A percentile compares a stretch with the other conserved stretches of the same genome.
These are phyloP conservation scores for Aspergillus awamori DNA, from an alignment of 2,329 filamentous ascomycete genomes.

Conservation along the genomic window DNA sequence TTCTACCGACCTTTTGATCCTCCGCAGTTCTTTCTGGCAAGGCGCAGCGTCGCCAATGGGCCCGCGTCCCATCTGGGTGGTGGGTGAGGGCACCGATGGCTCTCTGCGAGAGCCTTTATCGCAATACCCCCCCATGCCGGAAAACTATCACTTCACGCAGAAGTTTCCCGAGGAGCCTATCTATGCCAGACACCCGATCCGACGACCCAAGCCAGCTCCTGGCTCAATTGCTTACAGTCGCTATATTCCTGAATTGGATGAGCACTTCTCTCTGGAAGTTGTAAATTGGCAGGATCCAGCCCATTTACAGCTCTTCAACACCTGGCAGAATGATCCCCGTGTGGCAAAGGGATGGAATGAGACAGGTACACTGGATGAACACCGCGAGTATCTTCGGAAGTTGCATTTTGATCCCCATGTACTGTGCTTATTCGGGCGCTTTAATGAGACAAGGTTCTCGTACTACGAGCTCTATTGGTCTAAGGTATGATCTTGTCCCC, in stretches of 20 bases:
- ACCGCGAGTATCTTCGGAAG: conserved; percentile 69
- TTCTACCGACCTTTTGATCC: conserved; percentile 47
- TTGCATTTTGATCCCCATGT: conserved; percentile 73
- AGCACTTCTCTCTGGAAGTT: conserved; percentile 77
- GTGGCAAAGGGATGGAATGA: conserved; percentile 81
- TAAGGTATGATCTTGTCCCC: conserved; percentile 48
- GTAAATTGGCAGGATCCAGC: conserved; percentile 66
- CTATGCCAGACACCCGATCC: conserved; percentile 70
- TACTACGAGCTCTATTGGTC: conserved; percentile 85
- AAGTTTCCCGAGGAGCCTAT: conserved; percentile 52
- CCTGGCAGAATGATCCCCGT: conserved; percentile 82
- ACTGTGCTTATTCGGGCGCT: conserved; percentile 59
- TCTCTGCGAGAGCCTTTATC: conserved; percentile 27
- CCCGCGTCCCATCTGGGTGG: conserved; percentile 64
- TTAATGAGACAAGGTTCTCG: conserved; percentile 70
- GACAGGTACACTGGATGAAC: conserved; percentile 73
- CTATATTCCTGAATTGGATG: conserved; percentile 73
- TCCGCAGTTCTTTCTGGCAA: conserved; percentile 67
- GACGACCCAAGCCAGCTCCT: conserved; percentile 70
- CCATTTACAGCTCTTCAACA: conserved; percentile 72
- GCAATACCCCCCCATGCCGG: conserved; percentile 44
- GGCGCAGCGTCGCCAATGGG: conserved; percentile 70
- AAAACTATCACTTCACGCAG: conserved; percentile 39
- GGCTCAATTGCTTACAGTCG: conserved; percentile 75
- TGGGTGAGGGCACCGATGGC: conserved; percentile 45